These are phyloP conservation scores for Fragaria iinumae DNA, from an alignment of 306 rosid genomes.

Conservation along the genomic window DNA sequence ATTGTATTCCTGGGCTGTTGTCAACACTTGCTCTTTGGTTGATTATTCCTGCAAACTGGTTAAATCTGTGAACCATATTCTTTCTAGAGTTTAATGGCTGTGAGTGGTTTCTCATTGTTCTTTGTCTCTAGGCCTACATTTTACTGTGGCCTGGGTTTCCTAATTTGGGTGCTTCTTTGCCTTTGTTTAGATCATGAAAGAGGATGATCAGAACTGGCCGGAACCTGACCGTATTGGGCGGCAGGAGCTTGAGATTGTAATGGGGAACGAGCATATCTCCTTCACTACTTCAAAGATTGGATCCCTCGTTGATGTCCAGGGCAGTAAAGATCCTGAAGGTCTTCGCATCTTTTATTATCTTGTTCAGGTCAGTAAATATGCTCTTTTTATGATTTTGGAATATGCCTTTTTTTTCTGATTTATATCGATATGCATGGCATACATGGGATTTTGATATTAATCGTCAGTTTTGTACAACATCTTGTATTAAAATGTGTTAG, in stretches of 20 bases:
- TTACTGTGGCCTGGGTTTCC: not conserved
- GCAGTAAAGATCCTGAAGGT: conserved; percentile 99
- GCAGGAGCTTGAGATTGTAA: conserved; percentile 96
- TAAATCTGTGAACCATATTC: not conserved
- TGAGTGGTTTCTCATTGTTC: not conserved
- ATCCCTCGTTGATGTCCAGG: conserved; percentile 93
- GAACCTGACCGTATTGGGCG: conserved; percentile 95
- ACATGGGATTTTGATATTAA: not conserved
- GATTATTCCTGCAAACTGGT: not conserved
- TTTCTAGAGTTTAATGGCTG: not conserved
- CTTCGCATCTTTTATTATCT: conserved; percentile 97
- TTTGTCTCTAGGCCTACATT: not conserved
- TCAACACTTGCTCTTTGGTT: not conserved
- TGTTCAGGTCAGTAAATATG: conserved; percentile 68
- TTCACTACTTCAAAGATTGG: conserved; percentile 97
- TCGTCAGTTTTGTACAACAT: not conserved
- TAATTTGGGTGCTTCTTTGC: conserved; percentile 6
- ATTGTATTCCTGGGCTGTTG: not conserved
- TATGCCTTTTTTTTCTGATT: not conserved
- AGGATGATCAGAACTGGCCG: conserved; percentile 97
- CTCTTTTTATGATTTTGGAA: not conserved
- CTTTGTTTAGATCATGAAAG: conserved; percentile 73
- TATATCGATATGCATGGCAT: not conserved
- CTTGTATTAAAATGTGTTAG: not conserved
- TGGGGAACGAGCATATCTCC: conserved; percentile 97